These are phyloP conservation scores for Teratosphaeria viscida DNA, from an alignment of 2,329 filamentous ascomycete species.

Conservation along the genomic window DNA sequence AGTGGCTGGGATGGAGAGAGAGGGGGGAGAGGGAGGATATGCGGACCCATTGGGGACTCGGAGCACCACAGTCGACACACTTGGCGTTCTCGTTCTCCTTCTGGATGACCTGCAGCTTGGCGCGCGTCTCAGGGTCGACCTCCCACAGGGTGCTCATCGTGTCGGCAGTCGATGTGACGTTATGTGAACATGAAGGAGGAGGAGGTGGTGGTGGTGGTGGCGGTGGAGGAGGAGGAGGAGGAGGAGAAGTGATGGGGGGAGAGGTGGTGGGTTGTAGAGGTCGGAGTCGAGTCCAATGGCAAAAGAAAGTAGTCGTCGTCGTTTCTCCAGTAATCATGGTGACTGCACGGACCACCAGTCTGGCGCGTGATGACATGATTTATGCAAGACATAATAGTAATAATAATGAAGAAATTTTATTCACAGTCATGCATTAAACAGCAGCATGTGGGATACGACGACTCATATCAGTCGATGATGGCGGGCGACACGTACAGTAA, in stretches of 20 bases:
- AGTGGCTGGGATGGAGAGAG: not conserved
- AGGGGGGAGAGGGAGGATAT: conserved; percentile 21
- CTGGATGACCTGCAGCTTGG: conserved; percentile 88
- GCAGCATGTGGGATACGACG: not conserved
- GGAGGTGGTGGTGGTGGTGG: too few species aligned
- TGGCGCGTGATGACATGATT: not conserved
- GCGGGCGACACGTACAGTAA: conserved; percentile 31
- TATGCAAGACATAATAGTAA: not conserved
- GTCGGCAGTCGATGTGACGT: not conserved
- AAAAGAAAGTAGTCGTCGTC: not conserved
- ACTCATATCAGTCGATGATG: conserved; percentile 6
- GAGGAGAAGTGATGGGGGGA: too few species aligned
- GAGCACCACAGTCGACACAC: conserved; percentile 92
- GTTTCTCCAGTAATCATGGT: not conserved
- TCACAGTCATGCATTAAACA: not conserved
- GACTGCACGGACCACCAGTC: not conserved
- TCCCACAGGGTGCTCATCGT: conserved; percentile 80
- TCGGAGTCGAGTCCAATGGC: not conserved
- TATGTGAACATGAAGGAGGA: too few species aligned
- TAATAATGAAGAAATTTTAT: too few species aligned
- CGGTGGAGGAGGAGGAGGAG: too few species aligned
- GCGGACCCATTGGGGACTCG: conserved; percentile 88
- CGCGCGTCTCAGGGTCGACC: conserved; percentile 92
- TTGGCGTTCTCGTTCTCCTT: conserved; percentile 79
- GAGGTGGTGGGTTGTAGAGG: not conserved